Base-by-base conservation (phyloP, 179 eudicot species). In the Nepenthes alata region DNA sequence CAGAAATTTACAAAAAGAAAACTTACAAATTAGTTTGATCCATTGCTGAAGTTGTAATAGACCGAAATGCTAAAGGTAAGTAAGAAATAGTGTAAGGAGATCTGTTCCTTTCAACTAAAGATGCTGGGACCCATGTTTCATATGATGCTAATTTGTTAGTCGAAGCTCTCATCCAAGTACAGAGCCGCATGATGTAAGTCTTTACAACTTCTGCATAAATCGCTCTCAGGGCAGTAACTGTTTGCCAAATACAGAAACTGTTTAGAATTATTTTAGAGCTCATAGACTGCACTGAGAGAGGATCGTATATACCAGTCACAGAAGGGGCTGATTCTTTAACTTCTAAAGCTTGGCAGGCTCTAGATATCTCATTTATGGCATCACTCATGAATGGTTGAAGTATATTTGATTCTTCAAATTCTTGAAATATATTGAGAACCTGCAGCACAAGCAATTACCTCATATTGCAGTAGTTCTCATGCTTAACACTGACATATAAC, bases 141-240 rank as follows among this genome's bases (percentile, higher is more conserved):
- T 81, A 83, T 75, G 77, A 83, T 11, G 93, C 75, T 67, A 91
- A 66, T 63, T 83, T 90, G 66, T 89, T 89, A n/a, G 74, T 83
- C 63, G 95, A 78, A 58, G 83, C 63, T 67, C 95, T 78, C 93
- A 89, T 89, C 98, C 98, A 91, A 58, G 98, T 80, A 79, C 96
- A 86, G 67, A 89, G 95, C 81, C 96, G 83, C 57, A 84, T 57
- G 69, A 91, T 85, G 71, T 86, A 91, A 48, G 82, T 76, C 74
- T 85, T 91, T 41, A 95, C 81, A 59, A 85, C 83, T 71, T 91
- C 98, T 13, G 85, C 84, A 65, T 89, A 86, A 76, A 86, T 84
- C 6, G 90, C 72, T 67, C 96, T 75, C 69, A 91, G 47, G 10
- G 84, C 88, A 41, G 82, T 62, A 65, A 86, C 98, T 91, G 95